A percentile compares a stretch with the other conserved stretches of the same genome.
Conservation (phyloP, 805 yeast genomes). For the Barnettozyma botsteinii region DNA sequence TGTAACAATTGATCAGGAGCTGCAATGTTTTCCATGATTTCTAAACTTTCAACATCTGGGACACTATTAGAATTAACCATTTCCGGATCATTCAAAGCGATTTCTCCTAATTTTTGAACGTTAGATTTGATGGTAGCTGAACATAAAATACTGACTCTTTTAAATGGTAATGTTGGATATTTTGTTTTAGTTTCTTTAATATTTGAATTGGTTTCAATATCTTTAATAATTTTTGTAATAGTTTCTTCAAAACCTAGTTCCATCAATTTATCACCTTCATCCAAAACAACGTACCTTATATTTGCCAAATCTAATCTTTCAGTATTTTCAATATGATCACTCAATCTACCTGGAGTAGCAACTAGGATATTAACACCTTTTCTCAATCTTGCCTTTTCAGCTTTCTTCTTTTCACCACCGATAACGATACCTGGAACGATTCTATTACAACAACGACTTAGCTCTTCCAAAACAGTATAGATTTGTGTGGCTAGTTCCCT, state of each 20-base stretch:
- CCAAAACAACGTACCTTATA: constrained; percentile 82
- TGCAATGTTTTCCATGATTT: constrained; percentile 28
- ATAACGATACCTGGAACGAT: constrained; percentile 94
- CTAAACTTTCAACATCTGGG: constrained; percentile 25
- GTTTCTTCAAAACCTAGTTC: constrained; percentile 97
- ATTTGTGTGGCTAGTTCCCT: constrained; percentile 93
- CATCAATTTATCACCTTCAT: constrained; percentile 95
- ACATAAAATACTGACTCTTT: constrained; percentile 76
- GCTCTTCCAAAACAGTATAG: constrained; percentile 67
- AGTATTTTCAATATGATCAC: constrained; percentile 92
- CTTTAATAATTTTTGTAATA: constrained; percentile 63
- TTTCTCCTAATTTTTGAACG: constrained; percentile 75
- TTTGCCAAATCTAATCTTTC: constrained; percentile 63
- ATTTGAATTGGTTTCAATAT: constrained; percentile 40
- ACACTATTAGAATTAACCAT: constrained; percentile 42
- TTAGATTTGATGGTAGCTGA: constrained; percentile 88
- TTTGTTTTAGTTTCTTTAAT: constrained; percentile 31
- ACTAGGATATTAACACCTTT: constrained; percentile 95
- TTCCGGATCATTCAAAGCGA: constrained; percentile 68
- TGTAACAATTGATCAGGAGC: constrained; percentile 93
- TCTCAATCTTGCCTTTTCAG: constrained; percentile 92
- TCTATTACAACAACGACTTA: constrained; percentile 73
- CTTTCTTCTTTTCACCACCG: constrained; percentile 97
- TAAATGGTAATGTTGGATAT: constrained; percentile 57
- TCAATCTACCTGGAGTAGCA: constrained; percentile 94